Evolutionary conservation across 1,284 basidiomycete genomes (phyloP).

Genomic region (Melampsora abietis-canadensis): DNA sequence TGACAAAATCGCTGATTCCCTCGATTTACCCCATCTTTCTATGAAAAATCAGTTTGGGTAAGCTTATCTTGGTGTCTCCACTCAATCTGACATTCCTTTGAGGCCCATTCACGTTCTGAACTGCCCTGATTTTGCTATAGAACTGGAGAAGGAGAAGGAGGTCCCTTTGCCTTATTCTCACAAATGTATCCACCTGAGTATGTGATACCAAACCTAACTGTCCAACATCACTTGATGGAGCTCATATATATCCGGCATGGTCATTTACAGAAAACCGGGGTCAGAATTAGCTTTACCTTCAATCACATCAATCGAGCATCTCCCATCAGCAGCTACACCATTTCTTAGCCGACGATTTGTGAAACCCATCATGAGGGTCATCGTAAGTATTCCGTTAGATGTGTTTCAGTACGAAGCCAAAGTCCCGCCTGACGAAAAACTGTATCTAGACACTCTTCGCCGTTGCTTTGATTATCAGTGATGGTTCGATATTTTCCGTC

Average conservation of each 20-base stretch:
- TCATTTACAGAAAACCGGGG: constrained; percentile 27
- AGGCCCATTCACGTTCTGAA: no score
- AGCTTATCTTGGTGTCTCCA: not conserved
- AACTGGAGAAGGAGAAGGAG: constrained; percentile 42
- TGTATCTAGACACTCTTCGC: constrained; percentile 34
- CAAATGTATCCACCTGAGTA: constrained; percentile 41
- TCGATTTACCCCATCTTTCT: not conserved
- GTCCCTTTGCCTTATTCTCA: constrained; percentile 41
- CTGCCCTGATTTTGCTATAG: no score
- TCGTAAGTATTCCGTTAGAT: constrained; percentile 7
- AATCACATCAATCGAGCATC: constrained; percentile 14
- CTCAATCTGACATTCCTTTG: not conserved
- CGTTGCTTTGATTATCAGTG: constrained; percentile 41
- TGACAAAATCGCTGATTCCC: no score
- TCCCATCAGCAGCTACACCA: constrained; percentile 21
- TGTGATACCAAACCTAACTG: not conserved
- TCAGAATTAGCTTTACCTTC: constrained; percentile 25
- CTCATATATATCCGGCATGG: no score
- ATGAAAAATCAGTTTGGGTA: constrained; percentile 12
- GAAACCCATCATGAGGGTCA: constrained; percentile 35
- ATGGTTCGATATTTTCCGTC: no score
- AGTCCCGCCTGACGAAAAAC: no score
- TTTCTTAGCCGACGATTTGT: constrained; percentile 26
- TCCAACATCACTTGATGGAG: not conserved
- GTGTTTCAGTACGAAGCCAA: not conserved